Percentiles rank a stretch among this genome's conserved stretches.
phyloP scores from a whole-genome alignment of 345 rosid species.

The Dipteronia dyeriana region DNA sequence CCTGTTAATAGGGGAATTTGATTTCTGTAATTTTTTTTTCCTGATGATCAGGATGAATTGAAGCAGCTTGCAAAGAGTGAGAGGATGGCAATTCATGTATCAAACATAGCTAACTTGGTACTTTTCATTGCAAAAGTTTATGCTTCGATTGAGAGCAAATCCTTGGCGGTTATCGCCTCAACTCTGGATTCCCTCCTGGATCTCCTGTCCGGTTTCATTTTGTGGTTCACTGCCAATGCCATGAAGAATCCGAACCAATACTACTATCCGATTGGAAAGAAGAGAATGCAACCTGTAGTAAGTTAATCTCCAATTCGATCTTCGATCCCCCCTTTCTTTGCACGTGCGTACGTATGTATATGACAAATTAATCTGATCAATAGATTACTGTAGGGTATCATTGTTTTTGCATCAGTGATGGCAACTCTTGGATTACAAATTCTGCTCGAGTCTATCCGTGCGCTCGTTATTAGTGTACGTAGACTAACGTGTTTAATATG shows the following conservation, averaged over 20 bases:
- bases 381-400: slow-evolving; percentile 44
- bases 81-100: slow-evolving; percentile 58
- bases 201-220: slow-evolving; percentile 78
- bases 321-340: background rate
- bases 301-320: slow-evolving; percentile 15
- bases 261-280: slow-evolving; percentile 80
- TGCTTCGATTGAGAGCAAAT: slow-evolving; percentile 72
- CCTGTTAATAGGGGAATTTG: background rate
- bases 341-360: too few relatives aligned
- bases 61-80: slow-evolving; percentile 65
- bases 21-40: background rate
- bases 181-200: slow-evolving; percentile 84
- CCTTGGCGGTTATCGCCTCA: slow-evolving; percentile 82
- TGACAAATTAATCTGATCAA: slow-evolving; percentile 18
- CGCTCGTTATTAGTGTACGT: slow-evolving; percentile 43
- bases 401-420: slow-evolving; percentile 67
- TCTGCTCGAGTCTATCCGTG: slow-evolving; percentile 48
- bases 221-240: slow-evolving; percentile 82
- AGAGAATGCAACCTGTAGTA: slow-evolving; percentile 89
- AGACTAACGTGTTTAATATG: too few relatives aligned
- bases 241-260: slow-evolving; percentile 74
- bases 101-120: slow-evolving; percentile 62
- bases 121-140: slow-evolving; percentile 74
- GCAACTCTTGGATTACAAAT: slow-evolving; percentile 66
- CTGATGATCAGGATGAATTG: slow-evolving; percentile 59